Base-by-base conservation (phyloP, 768 basidiomycete genomes). In the Boletus sensibilis region DNA sequence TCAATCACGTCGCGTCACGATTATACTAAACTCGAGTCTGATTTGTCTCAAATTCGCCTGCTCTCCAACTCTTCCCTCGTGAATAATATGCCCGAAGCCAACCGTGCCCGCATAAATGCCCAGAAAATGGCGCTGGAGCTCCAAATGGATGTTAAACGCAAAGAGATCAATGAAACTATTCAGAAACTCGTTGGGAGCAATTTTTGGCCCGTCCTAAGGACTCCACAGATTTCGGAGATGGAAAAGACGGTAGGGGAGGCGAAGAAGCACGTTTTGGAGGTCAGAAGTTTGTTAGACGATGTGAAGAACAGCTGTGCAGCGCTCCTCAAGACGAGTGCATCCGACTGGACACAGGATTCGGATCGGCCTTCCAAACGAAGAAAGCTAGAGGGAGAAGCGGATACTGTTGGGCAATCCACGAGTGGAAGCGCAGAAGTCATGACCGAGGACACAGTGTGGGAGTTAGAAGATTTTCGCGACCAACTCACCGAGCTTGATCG, bases 131-230 rank as follows among this genome's bases (percentile, higher is more conserved):
- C 44, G 4, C 57, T 70, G 25, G 71, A 72, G 37, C 45, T 55
- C 7, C 59, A 62, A n/a, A 55, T 60, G 38, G 67, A 66, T 5
- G 56, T 20, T 25, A 76, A 75, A 53, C 71, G 73, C 57, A 65
- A 63, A 37, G 70, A 73, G 29, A 56, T 78, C 33, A 72, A 69
- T 34, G 63, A 61, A 3, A 38, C 52, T 13, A 50, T 76, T 18
- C 65, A 61, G 33, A 68, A 62, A 21, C 69, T 79, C 14, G 50
- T 74, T 6, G 71, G 70, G 25, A 63, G 67, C 44, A 68, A 68
- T 18, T 78, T 76, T 55, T 79, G 78, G 78, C 78, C 78, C 6
- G 45, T 71, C 33, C n/a, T 75, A 4, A 66, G 63, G 21, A 48
- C 55, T 7, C 58, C 69, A n/a, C 64, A 67, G 18, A 46, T 68